These are phyloP conservation scores for Juncus effusus DNA, from an alignment of 176 grass and related monocot species.

Conservation along the genomic window DNA sequence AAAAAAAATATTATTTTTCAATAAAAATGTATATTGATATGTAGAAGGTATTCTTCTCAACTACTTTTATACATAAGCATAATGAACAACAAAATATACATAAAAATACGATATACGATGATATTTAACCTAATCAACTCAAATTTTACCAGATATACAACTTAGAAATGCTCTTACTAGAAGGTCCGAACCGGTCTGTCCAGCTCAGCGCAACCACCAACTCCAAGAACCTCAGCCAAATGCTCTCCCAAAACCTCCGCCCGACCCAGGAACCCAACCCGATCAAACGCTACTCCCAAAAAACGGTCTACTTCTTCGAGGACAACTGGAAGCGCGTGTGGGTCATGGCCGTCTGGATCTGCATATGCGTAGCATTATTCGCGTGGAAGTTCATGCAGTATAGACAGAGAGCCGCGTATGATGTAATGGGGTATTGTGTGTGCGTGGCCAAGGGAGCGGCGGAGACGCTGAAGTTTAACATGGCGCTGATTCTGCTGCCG, in stretches of 20 bases:
- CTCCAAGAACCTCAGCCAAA: slow-evolving; percentile 79
- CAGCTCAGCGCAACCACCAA: slow-evolving; percentile 56
- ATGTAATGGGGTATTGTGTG: slow-evolving; percentile 97
- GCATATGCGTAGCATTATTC: slow-evolving; percentile 60
- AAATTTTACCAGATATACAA: slow-evolving; percentile 49
- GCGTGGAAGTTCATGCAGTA: slow-evolving; percentile 87
- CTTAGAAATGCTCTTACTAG: slow-evolving; percentile 67
- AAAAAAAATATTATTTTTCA: neutral
- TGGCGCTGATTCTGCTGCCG: slow-evolving; percentile 89
- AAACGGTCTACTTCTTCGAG: slow-evolving; percentile 59
- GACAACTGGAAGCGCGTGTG: slow-evolving; percentile 93
- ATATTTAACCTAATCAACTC: neutral
- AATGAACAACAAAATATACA: no score
- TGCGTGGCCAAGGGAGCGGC: slow-evolving; percentile 94
- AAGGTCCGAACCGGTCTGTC: slow-evolving; percentile 55
- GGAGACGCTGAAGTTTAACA: slow-evolving; percentile 99
- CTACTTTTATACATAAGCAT: no score
- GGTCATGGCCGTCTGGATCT: slow-evolving; percentile 70
- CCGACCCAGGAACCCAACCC: slow-evolving; percentile 82
- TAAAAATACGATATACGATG: no score
- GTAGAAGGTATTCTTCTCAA: no score
- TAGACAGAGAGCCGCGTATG: slow-evolving; percentile 48
- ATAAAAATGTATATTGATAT: no score
- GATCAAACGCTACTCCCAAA: slow-evolving; percentile 50
- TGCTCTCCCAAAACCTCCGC: slow-evolving; percentile 79